A percentile compares a stretch with the other conserved stretches of the same genome.
Evolutionary conservation across 306 rosid species (phyloP).

Genomic region (Quercus parvula): DNA sequence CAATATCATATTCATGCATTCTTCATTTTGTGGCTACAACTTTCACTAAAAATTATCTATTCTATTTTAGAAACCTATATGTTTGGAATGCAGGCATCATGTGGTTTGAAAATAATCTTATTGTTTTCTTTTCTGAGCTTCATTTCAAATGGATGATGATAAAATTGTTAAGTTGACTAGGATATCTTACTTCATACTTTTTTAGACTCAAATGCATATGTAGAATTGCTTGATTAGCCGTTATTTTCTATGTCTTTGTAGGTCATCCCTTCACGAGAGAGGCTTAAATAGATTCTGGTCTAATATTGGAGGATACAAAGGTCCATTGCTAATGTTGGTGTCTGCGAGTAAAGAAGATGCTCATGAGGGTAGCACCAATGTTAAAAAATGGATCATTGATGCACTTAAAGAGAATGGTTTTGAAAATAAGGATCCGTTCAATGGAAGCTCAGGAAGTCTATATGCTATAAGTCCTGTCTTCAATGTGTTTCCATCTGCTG

Average conservation of each 20-base stretch:
- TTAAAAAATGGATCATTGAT: constrained; percentile 71
- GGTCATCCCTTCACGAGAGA: constrained; percentile 86
- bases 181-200: neutral
- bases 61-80: neutral
- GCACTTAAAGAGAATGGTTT: constrained; percentile 61
- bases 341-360: constrained; percentile 51
- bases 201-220: neutral
- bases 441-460: constrained; percentile 75
- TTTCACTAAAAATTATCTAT: neutral
- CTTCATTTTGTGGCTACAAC: neutral
- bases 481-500: constrained; percentile 52
- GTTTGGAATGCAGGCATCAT: no score
- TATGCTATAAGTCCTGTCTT: constrained; percentile 76
- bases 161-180: neutral
- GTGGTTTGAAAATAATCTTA: neutral
- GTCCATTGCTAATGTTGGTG: constrained; percentile 70
- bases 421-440: constrained; percentile 65
- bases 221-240: constrained; percentile 17
- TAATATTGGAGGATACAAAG: constrained; percentile 72
- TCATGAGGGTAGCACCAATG: constrained; percentile 34
- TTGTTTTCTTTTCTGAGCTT: neutral
- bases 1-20: neutral
- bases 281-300: constrained; percentile 93
- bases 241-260: constrained; percentile 25
- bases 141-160: neutral